Percentiles rank a stretch among this genome's conserved stretches.
Evolutionary conservation across 257 asterid species (phyloP).

Genomic region (Ilex aquifolium): DNA sequence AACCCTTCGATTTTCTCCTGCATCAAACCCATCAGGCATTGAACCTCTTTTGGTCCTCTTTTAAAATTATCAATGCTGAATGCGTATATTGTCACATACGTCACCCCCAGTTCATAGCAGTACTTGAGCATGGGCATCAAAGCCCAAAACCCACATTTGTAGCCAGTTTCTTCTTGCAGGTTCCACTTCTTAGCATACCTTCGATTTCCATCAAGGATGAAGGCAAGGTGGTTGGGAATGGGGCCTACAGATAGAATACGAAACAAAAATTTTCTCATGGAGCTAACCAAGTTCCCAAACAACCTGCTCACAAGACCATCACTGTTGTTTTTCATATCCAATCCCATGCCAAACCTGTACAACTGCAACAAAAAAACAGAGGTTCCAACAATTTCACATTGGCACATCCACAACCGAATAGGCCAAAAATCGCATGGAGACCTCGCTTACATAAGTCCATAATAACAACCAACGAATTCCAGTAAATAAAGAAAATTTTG

Average conservation of each 20-base stretch:
- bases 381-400: slow-evolving; percentile 7
- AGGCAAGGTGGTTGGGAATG: slow-evolving; percentile 59
- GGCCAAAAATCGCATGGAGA: too few species aligned
- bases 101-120: slow-evolving; percentile 62
- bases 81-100: slow-evolving; percentile 50
- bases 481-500: too few species aligned
- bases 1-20: slow-evolving; percentile 72
- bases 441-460: too few species aligned
- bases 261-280: slow-evolving; percentile 43
- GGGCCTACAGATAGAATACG: slow-evolving; percentile 51
- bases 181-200: slow-evolving; percentile 56
- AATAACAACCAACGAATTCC: too few species aligned
- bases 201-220: slow-evolving; percentile 74
- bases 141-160: slow-evolving; percentile 59
- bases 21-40: slow-evolving; percentile 64
- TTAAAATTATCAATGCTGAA: slow-evolving; percentile 87
- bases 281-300: slow-evolving; percentile 31
- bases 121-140: slow-evolving; percentile 61
- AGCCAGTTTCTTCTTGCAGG: slow-evolving; percentile 49
- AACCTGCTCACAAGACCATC: slow-evolving; percentile 24
- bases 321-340: slow-evolving; percentile 23
- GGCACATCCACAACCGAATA: background rate
- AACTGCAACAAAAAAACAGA: background rate
- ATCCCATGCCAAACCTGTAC: slow-evolving; percentile 1
- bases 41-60: slow-evolving; percentile 58